Evolutionary conservation across 2,329 filamentous ascomycete genomes (phyloP), one percentile per base, ranked within the genome.

Genomic region (Capronia epimyces): DNA sequence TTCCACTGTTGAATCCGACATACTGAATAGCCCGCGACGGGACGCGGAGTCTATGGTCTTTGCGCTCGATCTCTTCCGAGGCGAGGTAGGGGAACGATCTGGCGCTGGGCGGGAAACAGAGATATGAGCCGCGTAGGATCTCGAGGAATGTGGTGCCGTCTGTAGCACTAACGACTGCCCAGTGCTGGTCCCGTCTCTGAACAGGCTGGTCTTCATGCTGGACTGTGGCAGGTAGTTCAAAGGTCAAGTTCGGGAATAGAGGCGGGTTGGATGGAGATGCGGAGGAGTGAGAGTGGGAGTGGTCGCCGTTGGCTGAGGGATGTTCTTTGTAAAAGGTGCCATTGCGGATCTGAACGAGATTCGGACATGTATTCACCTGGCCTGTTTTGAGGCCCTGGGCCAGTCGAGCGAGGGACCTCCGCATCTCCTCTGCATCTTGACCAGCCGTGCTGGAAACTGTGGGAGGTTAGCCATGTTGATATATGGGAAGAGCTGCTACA

Each of bases 141-240:
- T 95, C 81, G 2, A 97, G 75, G 50, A 98, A 83, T 0, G 86
- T 86, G 0, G 89, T 94, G 66, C 91, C 87, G 1, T 87, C 87
- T 1, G 83, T 79, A 0, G 88, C 82, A 0, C 89, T 89, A 21
- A 97, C 75, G 32, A 98, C 75, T 32, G 87, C 86, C 90, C 90
- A 97, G 65, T 88, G 81, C 59, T 86, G 78, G 18, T 51, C 25
- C 22, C 50, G 41, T 27, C 49, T 45, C 9, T 50, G 2, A 9
- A 41, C 63, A 65, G 0, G 69, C 59, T 4, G 75, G 65, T 32
- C 72, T 67, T 3, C n/a, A 15, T 25, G 29, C 6, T 37, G 37
- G 3, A 56, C 40, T 10, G 55, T 55, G 3, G 83, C 82, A 0
- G 84, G 80, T 0, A 97, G 71, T 32, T 78, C 76, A 64, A 96